Base-by-base conservation (phyloP, 306 rosid genomes). In the Comarum palustre region DNA sequence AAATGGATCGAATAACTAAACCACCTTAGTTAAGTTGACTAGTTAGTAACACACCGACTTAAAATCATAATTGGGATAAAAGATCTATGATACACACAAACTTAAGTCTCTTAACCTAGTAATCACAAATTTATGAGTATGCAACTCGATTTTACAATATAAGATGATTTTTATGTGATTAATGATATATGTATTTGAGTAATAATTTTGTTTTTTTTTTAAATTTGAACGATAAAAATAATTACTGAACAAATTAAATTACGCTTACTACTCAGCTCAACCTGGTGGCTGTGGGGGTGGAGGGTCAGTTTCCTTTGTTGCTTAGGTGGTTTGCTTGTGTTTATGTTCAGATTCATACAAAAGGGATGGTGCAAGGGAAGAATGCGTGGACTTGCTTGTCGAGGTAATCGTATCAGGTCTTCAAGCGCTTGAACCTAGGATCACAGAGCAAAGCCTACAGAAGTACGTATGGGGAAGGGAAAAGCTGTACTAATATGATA, bases 251-350 rank as follows among this genome's bases (percentile, higher is more conserved):
- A 41, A 41, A 41, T 42, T 22, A 84, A 79, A 77, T 82, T 11
- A 96, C 89, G 82, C 97, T 91, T 76, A 94, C 88, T 76, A 94
- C 91, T 97, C 97, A 89, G 77, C 98, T 94, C 79, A 94, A 89
- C 89, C 92, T 91, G 24, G 95, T 94, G 24, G 95, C 89, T 38
- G 98, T 96, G 2, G 89, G 89, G 78, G 98, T 97, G 54, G 96
- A 94, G 71, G 98, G 98, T 91, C 17, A 19, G 80, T 80, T 32
- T 54, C 25, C 73, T 71, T 32, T 32, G 73, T 78, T 75, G 31
- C 5, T 43, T 51, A 89, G 96, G 91, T 89, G 98, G 96, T 89
- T 91, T 90, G 59, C 89, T 96, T 60, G 95, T 94, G 74, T 89
- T 89, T 84, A 17, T 62, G 67, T 9, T 34, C 45, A 62, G 67